phyloP scores from a whole-genome alignment of 2,329 filamentous ascomycete species.

The Penicillium sp. region DNA sequence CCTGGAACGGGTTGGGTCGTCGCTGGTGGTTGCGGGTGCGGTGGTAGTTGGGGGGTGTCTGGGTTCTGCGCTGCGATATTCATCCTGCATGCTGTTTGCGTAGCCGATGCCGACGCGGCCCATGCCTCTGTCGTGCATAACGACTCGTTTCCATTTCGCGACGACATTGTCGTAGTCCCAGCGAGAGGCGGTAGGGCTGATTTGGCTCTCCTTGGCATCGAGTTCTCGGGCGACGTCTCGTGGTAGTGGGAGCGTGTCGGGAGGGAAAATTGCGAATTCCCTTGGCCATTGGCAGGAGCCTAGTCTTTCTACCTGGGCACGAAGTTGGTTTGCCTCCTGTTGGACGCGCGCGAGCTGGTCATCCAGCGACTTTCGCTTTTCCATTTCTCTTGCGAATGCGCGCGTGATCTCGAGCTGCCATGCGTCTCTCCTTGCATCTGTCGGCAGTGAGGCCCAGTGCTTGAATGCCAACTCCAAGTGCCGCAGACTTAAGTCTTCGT shows the following conservation, averaged over 20 bases:
- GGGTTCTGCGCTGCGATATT: no score
- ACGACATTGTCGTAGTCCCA: conserved; percentile 45
- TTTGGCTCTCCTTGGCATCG: conserved; percentile 30
- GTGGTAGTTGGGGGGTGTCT: no score
- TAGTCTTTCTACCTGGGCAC: conserved; percentile 40
- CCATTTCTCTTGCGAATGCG: conserved; percentile 40
- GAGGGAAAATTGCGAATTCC: conserved; percentile 43
- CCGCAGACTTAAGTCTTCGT: conserved; percentile 61
- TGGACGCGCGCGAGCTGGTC: conserved; percentile 38
- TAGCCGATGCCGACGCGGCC: conserved; percentile 30
- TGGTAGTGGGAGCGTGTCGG: conserved; percentile 37
- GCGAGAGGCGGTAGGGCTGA: conserved; percentile 28
- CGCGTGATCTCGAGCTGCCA: conserved; percentile 43
- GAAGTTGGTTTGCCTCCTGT: conserved; percentile 43
- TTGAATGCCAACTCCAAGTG: conserved; percentile 70
- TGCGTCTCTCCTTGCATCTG: conserved; percentile 39
- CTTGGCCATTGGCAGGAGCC: conserved; percentile 42
- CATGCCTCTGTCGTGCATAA: conserved; percentile 40
- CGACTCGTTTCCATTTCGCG: conserved; percentile 42
- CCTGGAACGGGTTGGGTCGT: no score
- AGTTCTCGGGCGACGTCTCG: conserved; percentile 34
- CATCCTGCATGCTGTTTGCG: no score
- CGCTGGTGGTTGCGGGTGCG: no score
- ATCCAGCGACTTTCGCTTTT: conserved; percentile 38
- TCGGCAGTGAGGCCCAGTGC: conserved; percentile 65